Percentiles rank a stretch among this genome's conserved stretches.
Evolutionary conservation across 1,139 yeast species (phyloP).

Genomic region (Kodamaea arcana): DNA sequence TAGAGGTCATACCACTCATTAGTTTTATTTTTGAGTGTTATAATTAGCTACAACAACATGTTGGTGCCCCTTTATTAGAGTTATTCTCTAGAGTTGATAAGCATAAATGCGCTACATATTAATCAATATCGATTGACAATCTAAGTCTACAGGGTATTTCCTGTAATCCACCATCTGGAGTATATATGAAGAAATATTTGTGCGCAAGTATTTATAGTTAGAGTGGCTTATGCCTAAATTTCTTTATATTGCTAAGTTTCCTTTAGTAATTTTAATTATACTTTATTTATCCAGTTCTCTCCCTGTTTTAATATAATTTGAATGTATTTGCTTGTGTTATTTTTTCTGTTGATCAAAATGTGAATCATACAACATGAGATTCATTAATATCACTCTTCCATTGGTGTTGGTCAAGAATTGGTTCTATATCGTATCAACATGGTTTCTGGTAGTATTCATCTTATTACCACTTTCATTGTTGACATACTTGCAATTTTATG

Average conservation of each 20-base stretch:
- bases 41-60: too few relatives aligned
- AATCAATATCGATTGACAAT: too few relatives aligned
- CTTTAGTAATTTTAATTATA: neutral
- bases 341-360: neutral
- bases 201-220: neutral
- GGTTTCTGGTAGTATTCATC: slow-evolving; percentile 15
- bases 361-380: neutral
- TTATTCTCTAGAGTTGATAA: too few relatives aligned
- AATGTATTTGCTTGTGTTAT: neutral
- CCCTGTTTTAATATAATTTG: neutral
- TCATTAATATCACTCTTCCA: slow-evolving; percentile 5
- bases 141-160: too few relatives aligned
- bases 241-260: neutral
- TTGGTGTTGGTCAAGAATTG: slow-evolving; percentile 9
- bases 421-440: slow-evolving; percentile 8
- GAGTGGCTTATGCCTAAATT: neutral
- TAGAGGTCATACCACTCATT: slow-evolving; percentile 96
- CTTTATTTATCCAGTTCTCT: neutral
- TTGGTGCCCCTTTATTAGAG: too few relatives aligned
- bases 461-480: slow-evolving; percentile 37
- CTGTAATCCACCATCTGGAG: neutral
- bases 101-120: too few relatives aligned
- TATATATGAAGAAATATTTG: neutral
- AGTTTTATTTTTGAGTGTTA: too few relatives aligned
- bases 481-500: slow-evolving; percentile 35